Evolutionary conservation across 495 filamentous ascomycete genomes (phyloP), one percentile per base, ranked within the genome.

Genomic region (Hypoxylon fragiforme): DNA sequence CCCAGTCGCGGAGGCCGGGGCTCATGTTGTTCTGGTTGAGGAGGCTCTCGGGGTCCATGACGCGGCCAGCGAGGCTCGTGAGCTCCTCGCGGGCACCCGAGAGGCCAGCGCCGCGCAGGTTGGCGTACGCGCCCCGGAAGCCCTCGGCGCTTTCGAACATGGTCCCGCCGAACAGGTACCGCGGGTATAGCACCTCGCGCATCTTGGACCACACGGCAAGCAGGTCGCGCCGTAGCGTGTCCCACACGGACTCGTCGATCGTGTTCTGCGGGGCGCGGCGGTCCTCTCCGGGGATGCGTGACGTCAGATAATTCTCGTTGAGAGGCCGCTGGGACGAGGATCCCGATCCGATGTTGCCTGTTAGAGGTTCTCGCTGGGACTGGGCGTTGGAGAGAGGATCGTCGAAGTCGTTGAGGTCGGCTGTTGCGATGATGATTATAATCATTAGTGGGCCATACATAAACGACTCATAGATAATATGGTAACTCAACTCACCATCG

Each of bases 161-260:
- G 26, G 85, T 85, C 41, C 87, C 85, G 21, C 89, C 90, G 54
- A 97, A 85, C 39, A 97, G 77, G 75, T 96, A 96, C 65, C 94
- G 92, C 2, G 94, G 94, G 72, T 89, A 98, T 40, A 98, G 82
- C n/a, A 98, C 94, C 73, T 95, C 92, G 71, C 87, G 85, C 89
- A 97, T 90, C 79, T 97, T 97, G 73, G 88, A 85, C 91, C 94
- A 97, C 19, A 97, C 90, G 32, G 91, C 94, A 13, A 91, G 69
- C 63, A 97, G 75, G 70, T 99, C 94, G 47, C 94, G 86, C 34
- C 87, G 87, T 49, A 99, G 74, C 9, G 94, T 99, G 21, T 91
- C 87, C 94, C 92, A 97, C 39, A 97, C 94, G 7, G 80, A 88
- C 72, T 99, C 94, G 72, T 97, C 95, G 70, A 99, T 95, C 36